phyloP scores from a whole-genome alignment of 176 grass and related monocot species.

The Calamus simplicifolius region DNA sequence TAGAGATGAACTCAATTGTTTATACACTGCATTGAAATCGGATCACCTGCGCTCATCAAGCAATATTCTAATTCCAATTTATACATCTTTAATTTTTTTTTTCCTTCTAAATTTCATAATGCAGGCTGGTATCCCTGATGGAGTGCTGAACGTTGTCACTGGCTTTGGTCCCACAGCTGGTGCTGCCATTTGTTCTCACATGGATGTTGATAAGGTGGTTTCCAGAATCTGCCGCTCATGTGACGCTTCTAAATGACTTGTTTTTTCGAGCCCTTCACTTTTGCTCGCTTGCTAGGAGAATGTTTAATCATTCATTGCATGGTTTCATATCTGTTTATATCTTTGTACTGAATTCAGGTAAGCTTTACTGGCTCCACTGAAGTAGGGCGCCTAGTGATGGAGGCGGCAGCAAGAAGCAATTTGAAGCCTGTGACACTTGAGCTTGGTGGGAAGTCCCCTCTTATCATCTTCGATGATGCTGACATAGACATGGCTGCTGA shows the following conservation, averaged over 20 bases:
- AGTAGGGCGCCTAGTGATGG: slow-evolving; percentile 64
- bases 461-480: slow-evolving; percentile 82
- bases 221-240: too few relatives aligned
- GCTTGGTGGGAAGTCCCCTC: slow-evolving; percentile 74
- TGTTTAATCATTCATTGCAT: too few relatives aligned
- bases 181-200: slow-evolving; percentile 55
- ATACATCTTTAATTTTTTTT: neutral
- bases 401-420: slow-evolving; percentile 67
- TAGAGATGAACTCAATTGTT: too few relatives aligned
- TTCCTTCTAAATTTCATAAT: neutral
- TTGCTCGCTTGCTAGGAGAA: too few relatives aligned
- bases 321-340: neutral
- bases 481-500: slow-evolving; percentile 69
- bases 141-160: slow-evolving; percentile 68
- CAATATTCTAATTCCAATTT: too few relatives aligned
- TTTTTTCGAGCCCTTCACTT: too few relatives aligned
- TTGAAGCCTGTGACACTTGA: slow-evolving; percentile 79
- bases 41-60: too few relatives aligned
- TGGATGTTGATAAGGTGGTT: slow-evolving; percentile 66
- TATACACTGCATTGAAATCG: too few relatives aligned
- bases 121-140: slow-evolving; percentile 76
- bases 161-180: slow-evolving; percentile 65
- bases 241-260: too few relatives aligned
- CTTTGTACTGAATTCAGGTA: slow-evolving; percentile 23
- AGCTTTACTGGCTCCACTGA: slow-evolving; percentile 80